Conservation (phyloP, 768 basidiomycete species). For the Lyophyllum shimeji region DNA sequence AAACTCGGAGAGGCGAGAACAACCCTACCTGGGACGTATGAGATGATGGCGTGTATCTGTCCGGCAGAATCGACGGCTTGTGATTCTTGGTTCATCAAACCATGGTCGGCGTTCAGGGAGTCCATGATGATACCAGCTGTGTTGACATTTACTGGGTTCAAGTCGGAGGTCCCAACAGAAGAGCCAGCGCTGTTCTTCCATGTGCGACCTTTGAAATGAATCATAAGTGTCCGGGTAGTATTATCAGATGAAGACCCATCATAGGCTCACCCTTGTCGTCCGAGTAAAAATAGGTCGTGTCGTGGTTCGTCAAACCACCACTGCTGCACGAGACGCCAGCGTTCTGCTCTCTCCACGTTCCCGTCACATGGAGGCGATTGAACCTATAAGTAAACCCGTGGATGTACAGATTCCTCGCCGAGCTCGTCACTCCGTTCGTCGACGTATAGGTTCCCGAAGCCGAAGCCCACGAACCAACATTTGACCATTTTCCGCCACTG, state of each 20-base stretch:
- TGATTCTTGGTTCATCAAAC: slow-evolving; percentile 53
- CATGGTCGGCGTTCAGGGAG: slow-evolving; percentile 45
- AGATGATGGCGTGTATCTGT: slow-evolving; percentile 46
- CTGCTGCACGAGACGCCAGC: slow-evolving; percentile 41
- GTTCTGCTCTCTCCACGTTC: slow-evolving; percentile 48
- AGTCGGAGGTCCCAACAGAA: slow-evolving; percentile 38
- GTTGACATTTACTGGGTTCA: slow-evolving; percentile 41
- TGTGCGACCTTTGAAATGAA: slow-evolving; percentile 32
- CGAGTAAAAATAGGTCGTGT: slow-evolving; percentile 46
- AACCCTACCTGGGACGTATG: slow-evolving; percentile 43
- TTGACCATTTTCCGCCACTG: slow-evolving; percentile 37
- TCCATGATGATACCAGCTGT: slow-evolving; percentile 44
- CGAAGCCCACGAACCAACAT: slow-evolving; percentile 47
- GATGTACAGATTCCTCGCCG: slow-evolving; percentile 45
- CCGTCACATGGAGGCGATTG: slow-evolving; percentile 39
- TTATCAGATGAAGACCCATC: background rate
- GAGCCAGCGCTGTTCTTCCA: slow-evolving; percentile 44
- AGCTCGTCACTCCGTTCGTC: slow-evolving; percentile 38
- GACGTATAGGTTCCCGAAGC: slow-evolving; percentile 43
- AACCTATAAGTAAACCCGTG: slow-evolving; percentile 45
- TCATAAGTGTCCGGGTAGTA: background rate
- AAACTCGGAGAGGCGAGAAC: slow-evolving; percentile 2
- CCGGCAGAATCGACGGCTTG: slow-evolving; percentile 46
- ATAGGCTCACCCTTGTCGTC: slow-evolving; percentile 38
- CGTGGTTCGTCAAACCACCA: slow-evolving; percentile 46